phyloP scores from a whole-genome alignment of 1,284 basidiomycete species.

The Cutaneotrichosporon sp. region DNA sequence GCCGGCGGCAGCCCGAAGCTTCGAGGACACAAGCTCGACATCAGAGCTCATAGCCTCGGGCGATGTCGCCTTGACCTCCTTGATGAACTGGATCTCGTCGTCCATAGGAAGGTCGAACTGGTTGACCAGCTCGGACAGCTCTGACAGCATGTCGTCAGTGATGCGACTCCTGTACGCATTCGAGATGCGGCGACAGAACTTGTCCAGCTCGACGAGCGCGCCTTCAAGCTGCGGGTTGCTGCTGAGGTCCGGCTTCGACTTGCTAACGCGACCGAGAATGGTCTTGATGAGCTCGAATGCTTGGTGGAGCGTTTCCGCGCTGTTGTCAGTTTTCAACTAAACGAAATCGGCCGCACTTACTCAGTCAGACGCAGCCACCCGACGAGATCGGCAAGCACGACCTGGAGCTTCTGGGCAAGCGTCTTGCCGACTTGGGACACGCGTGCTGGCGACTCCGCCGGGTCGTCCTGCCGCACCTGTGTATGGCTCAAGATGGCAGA shows the following conservation, averaged over 20 bases:
- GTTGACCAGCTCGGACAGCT: constrained; percentile 48
- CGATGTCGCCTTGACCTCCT: constrained; percentile 10
- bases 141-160: constrained; percentile 49
- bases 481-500: constrained; percentile 58
- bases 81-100: constrained; percentile 48
- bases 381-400: constrained; percentile 71
- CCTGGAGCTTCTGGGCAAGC: constrained; percentile 75
- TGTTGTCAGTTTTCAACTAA: constrained; percentile 19
- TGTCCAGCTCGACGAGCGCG: constrained; percentile 47
- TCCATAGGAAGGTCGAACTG: constrained; percentile 43
- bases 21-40: constrained; percentile 3
- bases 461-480: constrained; percentile 37
- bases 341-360: constrained; percentile 32
- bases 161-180: constrained; percentile 48
- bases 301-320: constrained; percentile 78
- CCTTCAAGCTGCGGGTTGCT: constrained; percentile 32
- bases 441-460: constrained; percentile 42
- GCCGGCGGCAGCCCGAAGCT: constrained; percentile 2
- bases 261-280: constrained; percentile 61
- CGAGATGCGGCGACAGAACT: constrained; percentile 45
- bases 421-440: constrained; percentile 59
- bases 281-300: constrained; percentile 76
- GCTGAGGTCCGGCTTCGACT: constrained; percentile 34
- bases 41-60: constrained; percentile 2
- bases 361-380: constrained; percentile 89